Base-by-base conservation (phyloP, 345 rosid species). In the Erucastrum elatum region DNA sequence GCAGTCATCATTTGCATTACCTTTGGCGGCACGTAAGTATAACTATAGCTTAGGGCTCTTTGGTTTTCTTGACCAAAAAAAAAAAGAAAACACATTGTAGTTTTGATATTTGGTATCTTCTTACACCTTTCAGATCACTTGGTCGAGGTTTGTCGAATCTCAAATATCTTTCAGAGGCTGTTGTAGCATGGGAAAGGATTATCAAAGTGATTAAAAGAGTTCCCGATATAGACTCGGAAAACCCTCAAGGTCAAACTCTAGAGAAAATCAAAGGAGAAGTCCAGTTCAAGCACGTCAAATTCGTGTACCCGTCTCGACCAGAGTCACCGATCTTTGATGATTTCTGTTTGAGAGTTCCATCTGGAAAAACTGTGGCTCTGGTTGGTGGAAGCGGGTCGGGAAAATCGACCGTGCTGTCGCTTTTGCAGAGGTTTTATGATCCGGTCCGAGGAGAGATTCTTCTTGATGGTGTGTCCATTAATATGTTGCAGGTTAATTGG, bases 341-440 rank as follows among this genome's bases (percentile, higher is more conserved):
- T 75, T 49, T 94, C 7, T 89, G 69, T 84, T 79, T 94, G 49
- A 85, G 90, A 84, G 81, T 94, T 83, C 91, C 94, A 16, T 89
- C 90, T 3, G 93, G 98, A 16, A 91, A 89, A 76, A 91, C 93
- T 77, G 95, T 90, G 75, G 98, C 98, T 62, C 84, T 94, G 34
- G 95, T 94, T 1, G 98, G 98, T 2, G 93, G 89, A 35, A 91
- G 97, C 49, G 97, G 98, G 29, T 91, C 93, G 0, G 98, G 97
- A 5, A 94, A 94, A 84, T 91, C 97, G 72, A 91, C 98, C 0
- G 90, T 94, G 46, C 84, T 91, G 33, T 90, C 92, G 3, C 85
- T 91, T 78, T 89, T 92, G n/a, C 94, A 90, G 70, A 84, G 98
- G 34, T 91, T 94, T 46, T 94, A 94, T 6, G 94, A 94, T 80